phyloP scores from a whole-genome alignment of 768 basidiomycete species.

The Lactarius vividus region DNA sequence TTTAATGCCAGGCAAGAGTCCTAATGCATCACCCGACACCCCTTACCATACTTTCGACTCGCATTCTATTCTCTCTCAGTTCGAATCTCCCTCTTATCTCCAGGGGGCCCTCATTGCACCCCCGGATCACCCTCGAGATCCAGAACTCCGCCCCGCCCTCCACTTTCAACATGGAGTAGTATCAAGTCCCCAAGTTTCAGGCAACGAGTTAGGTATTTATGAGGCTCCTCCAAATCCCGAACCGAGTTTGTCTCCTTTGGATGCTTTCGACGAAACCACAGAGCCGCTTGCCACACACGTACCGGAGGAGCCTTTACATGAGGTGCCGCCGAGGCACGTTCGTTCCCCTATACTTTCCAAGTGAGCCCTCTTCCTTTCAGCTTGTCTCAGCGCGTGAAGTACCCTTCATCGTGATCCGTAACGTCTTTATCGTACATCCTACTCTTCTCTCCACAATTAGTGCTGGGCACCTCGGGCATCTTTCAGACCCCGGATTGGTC shows the following conservation, averaged over 20 bases:
- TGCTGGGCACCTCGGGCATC: neutral
- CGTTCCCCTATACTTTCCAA: slow-evolving; percentile 28
- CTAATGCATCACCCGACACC: slow-evolving; percentile 24
- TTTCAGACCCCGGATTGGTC: neutral
- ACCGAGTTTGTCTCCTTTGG: slow-evolving; percentile 15
- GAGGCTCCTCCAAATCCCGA: slow-evolving; percentile 8
- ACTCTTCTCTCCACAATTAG: neutral
- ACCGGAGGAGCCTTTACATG: slow-evolving; percentile 4
- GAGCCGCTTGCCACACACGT: neutral
- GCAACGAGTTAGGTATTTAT: slow-evolving; percentile 20
- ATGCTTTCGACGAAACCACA: slow-evolving; percentile 13
- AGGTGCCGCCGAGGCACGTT: slow-evolving; percentile 19
- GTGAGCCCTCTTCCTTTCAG: slow-evolving; percentile 16
- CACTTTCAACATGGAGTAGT: neutral
- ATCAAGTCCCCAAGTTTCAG: neutral
- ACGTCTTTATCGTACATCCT: neutral
- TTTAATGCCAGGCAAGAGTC: slow-evolving; percentile 27
- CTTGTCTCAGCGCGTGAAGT: neutral
- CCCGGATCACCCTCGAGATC: neutral
- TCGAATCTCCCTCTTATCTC: slow-evolving; percentile 5
- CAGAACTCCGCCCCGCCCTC: neutral
- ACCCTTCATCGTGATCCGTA: neutral
- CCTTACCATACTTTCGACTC: slow-evolving; percentile 13
- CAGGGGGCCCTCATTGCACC: neutral
- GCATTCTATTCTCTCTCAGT: slow-evolving; percentile 22